These are phyloP conservation scores for Saccharum spontaneum DNA, from an alignment of 176 grass and related monocot genomes.

Conservation along the genomic window DNA sequence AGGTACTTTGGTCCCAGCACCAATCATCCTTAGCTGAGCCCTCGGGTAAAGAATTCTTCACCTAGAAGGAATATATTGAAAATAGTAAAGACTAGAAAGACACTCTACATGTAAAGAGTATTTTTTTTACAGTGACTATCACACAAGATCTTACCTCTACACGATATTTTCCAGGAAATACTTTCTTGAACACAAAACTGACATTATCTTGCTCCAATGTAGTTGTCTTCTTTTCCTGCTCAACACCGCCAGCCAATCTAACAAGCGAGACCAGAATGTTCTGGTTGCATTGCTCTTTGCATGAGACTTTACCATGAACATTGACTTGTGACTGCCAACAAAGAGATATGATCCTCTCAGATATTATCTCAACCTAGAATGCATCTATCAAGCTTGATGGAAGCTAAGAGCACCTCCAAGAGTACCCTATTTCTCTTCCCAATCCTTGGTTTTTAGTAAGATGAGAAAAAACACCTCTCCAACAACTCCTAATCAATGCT, in stretches of 20 bases:
- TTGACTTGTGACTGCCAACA: conserved; percentile 84
- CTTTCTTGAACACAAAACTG: conserved; percentile 78
- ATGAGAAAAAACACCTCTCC: too few species aligned
- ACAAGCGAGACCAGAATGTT: conserved; percentile 76
- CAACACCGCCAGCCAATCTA: conserved; percentile 51
- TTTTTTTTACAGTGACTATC: background rate
- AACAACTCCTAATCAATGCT: too few species aligned
- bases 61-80: conserved; percentile 38
- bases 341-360: conserved; percentile 25
- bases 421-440: too few species aligned
- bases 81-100: conserved; percentile 28
- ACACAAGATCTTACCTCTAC: conserved; percentile 61
- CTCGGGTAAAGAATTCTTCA: conserved; percentile 50
- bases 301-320: conserved; percentile 79
- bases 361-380: conserved; percentile 30
- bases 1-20: conserved; percentile 78
- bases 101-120: background rate
- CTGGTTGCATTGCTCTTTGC: conserved; percentile 82
- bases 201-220: conserved; percentile 61
- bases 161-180: conserved; percentile 96
- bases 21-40: conserved; percentile 60
- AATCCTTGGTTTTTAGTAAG: too few species aligned
- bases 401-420: background rate
- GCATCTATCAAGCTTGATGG: conserved; percentile 1
- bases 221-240: conserved; percentile 65